Evolutionary conservation across 148 eudicot genomes (phyloP).

Genomic region (Hydrangea macrophylla): DNA sequence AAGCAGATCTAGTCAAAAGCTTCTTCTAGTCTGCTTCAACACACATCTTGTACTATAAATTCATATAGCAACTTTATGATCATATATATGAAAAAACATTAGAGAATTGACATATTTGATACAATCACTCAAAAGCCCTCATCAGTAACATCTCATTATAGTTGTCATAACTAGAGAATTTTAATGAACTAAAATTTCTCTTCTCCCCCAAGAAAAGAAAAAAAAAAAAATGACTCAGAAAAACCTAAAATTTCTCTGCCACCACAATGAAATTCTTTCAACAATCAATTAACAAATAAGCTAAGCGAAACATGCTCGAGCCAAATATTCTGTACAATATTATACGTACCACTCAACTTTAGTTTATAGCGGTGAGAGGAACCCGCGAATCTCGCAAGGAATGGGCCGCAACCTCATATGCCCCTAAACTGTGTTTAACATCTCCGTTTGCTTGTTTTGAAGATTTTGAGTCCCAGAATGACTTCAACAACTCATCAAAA

Average conservation of each 20-base stretch:
- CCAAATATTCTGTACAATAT: constrained; percentile 43
- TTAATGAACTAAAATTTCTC: not conserved
- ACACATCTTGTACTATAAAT: not conserved
- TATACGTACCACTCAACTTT: constrained; percentile 12
- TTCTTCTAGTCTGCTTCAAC: not conserved
- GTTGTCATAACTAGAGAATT: constrained; percentile 4
- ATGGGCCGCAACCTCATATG: constrained; percentile 39
- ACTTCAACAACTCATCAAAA: constrained; percentile 73
- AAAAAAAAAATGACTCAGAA: not conserved
- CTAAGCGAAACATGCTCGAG: not conserved
- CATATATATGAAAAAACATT: too few species aligned
- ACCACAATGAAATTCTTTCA: not conserved
- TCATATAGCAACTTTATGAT: not conserved
- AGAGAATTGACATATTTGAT: too few species aligned
- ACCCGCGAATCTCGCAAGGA: constrained; percentile 65
- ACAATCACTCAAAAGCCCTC: not conserved
- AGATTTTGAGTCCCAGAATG: constrained; percentile 77
- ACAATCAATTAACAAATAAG: not conserved
- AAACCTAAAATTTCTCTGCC: not conserved
- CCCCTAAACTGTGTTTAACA: constrained; percentile 49
- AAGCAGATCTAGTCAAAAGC: not conserved
- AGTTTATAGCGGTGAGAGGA: constrained; percentile 90
- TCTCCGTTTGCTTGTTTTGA: constrained; percentile 82
- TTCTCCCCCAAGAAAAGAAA: not conserved
- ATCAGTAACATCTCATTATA: too few species aligned